Percentiles rank a stretch among this genome's conserved stretches.
These are phyloP conservation scores for Wallacemonas sp. DNA, from an alignment of 208 protist genomes.

Conservation along the genomic window DNA sequence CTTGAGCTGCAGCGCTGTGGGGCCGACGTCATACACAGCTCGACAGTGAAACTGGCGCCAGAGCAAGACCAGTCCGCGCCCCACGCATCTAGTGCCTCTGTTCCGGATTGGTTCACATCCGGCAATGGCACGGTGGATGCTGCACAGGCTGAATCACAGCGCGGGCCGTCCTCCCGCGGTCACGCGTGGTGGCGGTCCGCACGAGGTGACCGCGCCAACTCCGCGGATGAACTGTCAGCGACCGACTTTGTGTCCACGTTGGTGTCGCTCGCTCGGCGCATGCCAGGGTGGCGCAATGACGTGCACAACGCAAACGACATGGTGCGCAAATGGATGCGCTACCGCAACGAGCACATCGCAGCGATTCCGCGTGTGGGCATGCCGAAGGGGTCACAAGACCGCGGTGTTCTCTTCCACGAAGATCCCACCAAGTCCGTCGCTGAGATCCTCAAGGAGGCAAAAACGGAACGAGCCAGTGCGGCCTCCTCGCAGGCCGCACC, in stretches of 20 bases:
- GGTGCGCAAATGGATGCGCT: conserved; percentile 59
- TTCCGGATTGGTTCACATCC: not conserved
- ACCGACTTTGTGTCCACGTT: conserved; percentile 35
- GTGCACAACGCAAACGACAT: conserved; percentile 41
- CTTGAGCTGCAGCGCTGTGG: conserved; percentile 63
- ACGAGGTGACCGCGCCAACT: no score
- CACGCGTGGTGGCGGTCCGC: not conserved
- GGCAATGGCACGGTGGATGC: not conserved
- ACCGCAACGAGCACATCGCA: conserved; percentile 37
- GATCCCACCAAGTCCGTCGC: conserved; percentile 29
- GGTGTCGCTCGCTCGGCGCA: conserved; percentile 23
- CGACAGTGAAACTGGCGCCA: conserved; percentile 12
- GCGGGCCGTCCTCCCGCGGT: no score
- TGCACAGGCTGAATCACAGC: no score
- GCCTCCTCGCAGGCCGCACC: not conserved
- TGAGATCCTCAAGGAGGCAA: conserved; percentile 25
- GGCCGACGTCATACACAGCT: conserved; percentile 77
- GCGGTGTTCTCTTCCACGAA: conserved; percentile 53
- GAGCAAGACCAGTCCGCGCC: no score
- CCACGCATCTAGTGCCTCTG: no score
- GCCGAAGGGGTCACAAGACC: conserved; percentile 31
- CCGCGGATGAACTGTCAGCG: conserved; percentile 15
- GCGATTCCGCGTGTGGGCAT: conserved; percentile 39
- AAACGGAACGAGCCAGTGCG: not conserved
- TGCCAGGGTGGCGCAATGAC: conserved; percentile 57